A percentile compares a stretch with the other conserved stretches of the same genome.
Evolutionary conservation across 768 basidiomycete species (phyloP).

Genomic region (Paxillus rubicundulus): DNA sequence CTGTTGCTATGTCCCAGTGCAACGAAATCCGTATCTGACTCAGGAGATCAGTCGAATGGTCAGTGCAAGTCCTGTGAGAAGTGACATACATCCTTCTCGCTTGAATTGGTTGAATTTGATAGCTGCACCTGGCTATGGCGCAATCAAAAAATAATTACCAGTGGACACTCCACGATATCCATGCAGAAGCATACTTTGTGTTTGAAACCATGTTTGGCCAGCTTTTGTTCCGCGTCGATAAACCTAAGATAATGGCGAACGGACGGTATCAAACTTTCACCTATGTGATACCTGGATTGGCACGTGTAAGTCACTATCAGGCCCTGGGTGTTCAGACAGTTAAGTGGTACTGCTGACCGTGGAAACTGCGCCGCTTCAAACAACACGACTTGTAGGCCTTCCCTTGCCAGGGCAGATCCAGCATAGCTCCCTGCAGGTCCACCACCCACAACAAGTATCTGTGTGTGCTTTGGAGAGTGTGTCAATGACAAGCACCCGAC

Average conservation of each 20-base stretch:
- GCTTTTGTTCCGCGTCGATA: constrained; percentile 47
- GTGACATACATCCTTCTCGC: constrained; percentile 53
- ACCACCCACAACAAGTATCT: constrained; percentile 53
- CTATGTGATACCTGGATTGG: constrained; percentile 43
- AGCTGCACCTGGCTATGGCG: constrained; percentile 52
- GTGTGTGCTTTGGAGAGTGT: constrained; percentile 16
- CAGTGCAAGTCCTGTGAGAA: neutral
- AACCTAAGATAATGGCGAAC: constrained; percentile 50
- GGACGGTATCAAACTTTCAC: constrained; percentile 50
- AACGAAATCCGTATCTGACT: constrained; percentile 58
- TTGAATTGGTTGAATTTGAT: constrained; percentile 57
- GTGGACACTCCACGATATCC: constrained; percentile 23
- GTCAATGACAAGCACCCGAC: neutral
- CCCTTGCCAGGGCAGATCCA: constrained; percentile 54
- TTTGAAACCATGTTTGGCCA: constrained; percentile 43
- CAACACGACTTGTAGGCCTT: constrained; percentile 56
- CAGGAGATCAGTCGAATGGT: neutral
- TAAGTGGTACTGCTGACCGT: constrained; percentile 35
- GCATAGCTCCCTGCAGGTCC: constrained; percentile 59
- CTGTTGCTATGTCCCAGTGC: constrained; percentile 45
- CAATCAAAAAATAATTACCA: neutral
- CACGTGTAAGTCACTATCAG: neutral
- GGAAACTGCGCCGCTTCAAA: constrained; percentile 57
- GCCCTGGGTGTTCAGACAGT: neutral
- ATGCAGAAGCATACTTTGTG: constrained; percentile 39